Evolutionary conservation across 345 rosid genomes (phyloP).

Genomic region (Sisymbrium altissimum): DNA sequence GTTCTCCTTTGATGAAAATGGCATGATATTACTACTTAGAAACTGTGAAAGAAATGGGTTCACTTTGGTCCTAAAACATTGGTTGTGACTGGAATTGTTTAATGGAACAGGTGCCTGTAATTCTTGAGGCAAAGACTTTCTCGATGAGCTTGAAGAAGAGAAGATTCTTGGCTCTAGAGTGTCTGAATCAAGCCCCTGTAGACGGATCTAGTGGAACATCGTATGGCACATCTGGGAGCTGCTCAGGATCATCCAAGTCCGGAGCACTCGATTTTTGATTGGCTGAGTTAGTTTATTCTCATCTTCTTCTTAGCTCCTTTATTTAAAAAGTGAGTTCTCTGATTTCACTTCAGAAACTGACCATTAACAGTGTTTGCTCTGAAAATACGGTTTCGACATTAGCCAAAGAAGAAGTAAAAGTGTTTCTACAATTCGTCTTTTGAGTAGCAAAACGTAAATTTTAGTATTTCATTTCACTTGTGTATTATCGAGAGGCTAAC

Average conservation of each 20-base stretch:
- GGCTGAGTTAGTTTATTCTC: slow-evolving; percentile 5
- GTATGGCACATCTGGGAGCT: slow-evolving; percentile 64
- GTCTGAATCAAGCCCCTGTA: slow-evolving; percentile 91
- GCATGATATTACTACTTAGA: neutral
- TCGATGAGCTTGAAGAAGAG: slow-evolving; percentile 84
- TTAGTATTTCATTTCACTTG: neutral
- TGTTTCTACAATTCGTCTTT: neutral
- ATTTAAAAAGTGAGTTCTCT: neutral
- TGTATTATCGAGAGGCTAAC: neutral
- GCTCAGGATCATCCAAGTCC: slow-evolving; percentile 58
- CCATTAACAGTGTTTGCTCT: slow-evolving; percentile 1
- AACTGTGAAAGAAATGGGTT: neutral
- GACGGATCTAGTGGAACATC: slow-evolving; percentile 89
- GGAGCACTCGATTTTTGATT: slow-evolving; percentile 67
- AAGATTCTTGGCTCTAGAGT: slow-evolving; percentile 70
- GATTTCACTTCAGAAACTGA: neutral
- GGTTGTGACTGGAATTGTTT: neutral
- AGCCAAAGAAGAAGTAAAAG: neutral
- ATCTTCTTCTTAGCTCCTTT: neutral
- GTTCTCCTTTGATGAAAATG: neutral
- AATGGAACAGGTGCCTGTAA: slow-evolving; percentile 63
- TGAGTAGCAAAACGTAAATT: neutral
- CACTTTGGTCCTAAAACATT: neutral
- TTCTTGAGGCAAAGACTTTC: slow-evolving; percentile 80
- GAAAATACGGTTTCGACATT: neutral